Evolutionary conservation across 352 stramenopile genomes (phyloP).

Genomic region (Phytophthora multivora): DNA sequence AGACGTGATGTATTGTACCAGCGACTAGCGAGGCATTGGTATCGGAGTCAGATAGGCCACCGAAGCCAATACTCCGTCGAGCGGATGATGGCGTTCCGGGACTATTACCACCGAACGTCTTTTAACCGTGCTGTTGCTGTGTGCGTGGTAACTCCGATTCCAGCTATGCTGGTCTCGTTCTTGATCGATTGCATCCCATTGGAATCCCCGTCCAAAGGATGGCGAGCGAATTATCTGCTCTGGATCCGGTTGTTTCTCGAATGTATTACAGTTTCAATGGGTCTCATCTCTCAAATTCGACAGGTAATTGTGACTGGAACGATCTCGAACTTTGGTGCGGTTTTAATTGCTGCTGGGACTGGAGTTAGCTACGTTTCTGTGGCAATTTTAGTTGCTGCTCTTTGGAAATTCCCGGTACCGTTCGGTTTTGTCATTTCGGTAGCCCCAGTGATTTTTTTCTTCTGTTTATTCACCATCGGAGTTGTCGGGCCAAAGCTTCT

Average conservation of each 20-base stretch:
- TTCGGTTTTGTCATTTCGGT: conserved; percentile 14
- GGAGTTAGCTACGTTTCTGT: not conserved
- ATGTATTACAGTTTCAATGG: not conserved
- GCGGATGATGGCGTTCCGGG: not conserved
- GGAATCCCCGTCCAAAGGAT: conserved; percentile 1
- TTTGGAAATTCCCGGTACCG: conserved; percentile 21
- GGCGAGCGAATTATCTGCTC: conserved; percentile 16
- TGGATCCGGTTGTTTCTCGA: conserved; percentile 16
- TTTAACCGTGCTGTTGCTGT: not conserved
- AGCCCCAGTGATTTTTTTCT: conserved; percentile 5
- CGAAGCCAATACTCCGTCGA: conserved; percentile 4
- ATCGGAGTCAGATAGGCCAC: conserved; percentile 1
- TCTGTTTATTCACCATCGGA: conserved; percentile 1
- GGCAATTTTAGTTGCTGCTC: not conserved
- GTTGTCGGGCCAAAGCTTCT: not conserved
- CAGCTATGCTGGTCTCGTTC: conserved; percentile 3
- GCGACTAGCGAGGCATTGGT: not conserved
- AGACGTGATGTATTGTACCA: not conserved
- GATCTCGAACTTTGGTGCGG: not conserved
- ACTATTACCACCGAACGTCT: conserved; percentile 1
- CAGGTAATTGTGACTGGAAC: not conserved
- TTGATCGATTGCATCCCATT: conserved; percentile 31
- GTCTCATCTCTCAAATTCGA: not conserved
- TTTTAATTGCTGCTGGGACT: not conserved
- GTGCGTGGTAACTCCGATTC: conserved; percentile 11